A percentile compares a stretch with the other conserved stretches of the same genome.
These are phyloP conservation scores for Cercospora zeae-maydis DNA, from an alignment of 2,329 filamentous ascomycete genomes.

Conservation along the genomic window DNA sequence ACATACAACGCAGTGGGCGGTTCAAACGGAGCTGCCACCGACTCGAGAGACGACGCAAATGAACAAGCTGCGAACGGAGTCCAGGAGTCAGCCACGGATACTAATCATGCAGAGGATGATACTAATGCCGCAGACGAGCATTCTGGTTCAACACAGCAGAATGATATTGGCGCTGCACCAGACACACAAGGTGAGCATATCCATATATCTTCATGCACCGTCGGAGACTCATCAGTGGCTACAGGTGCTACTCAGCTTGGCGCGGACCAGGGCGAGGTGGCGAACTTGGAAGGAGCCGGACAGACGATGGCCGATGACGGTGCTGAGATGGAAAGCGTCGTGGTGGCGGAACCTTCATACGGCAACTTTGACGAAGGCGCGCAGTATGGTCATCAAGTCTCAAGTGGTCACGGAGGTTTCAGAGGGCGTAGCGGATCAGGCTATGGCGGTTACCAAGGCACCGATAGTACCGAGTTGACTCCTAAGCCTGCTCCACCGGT, in stretches of 20 bases:
- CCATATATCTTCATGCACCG: not conserved
- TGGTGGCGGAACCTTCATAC: constrained; percentile 27
- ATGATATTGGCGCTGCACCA: constrained; percentile 11
- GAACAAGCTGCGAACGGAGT: constrained; percentile 28
- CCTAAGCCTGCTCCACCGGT: constrained; percentile 34
- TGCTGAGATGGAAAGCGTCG: constrained; percentile 10
- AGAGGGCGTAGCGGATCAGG: constrained; percentile 41
- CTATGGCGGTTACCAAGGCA: constrained; percentile 29
- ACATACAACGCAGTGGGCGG: constrained; percentile 30
- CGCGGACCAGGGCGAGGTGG: constrained; percentile 1
- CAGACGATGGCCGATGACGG: not conserved
- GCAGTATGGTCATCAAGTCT: constrained; percentile 25
- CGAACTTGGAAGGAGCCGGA: not conserved
- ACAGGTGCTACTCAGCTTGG: not conserved
- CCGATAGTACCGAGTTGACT: constrained; percentile 29
- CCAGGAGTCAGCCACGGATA: constrained; percentile 34
- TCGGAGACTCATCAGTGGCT: not conserved
- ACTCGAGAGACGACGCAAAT: constrained; percentile 15
- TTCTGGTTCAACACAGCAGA: constrained; percentile 13
- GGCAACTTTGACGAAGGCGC: constrained; percentile 25
- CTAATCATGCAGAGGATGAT: constrained; percentile 33
- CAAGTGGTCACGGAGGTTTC: constrained; percentile 50
- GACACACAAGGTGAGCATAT: constrained; percentile 18
- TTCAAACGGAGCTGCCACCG: constrained; percentile 15
- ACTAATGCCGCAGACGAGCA: constrained; percentile 30